Conservation (phyloP, 257 asterid genomes). For the Gardenia jasminoides region DNA sequence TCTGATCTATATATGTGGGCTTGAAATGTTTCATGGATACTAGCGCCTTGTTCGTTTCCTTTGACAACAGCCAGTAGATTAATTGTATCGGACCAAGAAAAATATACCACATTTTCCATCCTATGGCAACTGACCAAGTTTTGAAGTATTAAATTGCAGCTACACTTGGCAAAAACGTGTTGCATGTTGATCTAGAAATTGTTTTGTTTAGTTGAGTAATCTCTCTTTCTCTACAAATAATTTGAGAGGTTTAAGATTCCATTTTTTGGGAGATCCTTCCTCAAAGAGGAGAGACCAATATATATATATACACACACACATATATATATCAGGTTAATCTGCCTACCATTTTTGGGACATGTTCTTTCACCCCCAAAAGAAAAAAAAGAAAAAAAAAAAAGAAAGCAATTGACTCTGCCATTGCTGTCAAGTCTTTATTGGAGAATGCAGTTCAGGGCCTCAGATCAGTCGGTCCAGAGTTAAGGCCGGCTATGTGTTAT, state of each 20-base stretch:
- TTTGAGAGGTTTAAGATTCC: background rate
- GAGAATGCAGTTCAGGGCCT: background rate
- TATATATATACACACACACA: too few relatives aligned
- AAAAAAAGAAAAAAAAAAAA: too few relatives aligned
- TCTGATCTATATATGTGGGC: background rate
- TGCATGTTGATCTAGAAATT: background rate
- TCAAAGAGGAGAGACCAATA: too few relatives aligned
- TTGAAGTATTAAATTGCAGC: background rate
- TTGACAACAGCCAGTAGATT: background rate
- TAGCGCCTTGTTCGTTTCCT: background rate
- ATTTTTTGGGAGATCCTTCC: background rate
- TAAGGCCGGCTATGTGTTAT: background rate
- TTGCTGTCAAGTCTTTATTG: background rate
- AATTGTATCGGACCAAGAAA: background rate
- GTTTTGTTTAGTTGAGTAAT: constrained; percentile 4
- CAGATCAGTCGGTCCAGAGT: background rate
- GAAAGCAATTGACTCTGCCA: background rate
- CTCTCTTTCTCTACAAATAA: background rate
- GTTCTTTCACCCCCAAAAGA: too few relatives aligned
- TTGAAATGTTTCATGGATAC: background rate
- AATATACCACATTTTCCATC: background rate
- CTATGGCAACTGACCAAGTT: background rate
- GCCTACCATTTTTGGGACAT: too few relatives aligned
- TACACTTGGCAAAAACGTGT: background rate
- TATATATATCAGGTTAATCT: too few relatives aligned